A percentile compares a stretch with the other conserved stretches of the same genome.
Evolutionary conservation across 2,329 filamentous ascomycete species (phyloP).

Genomic region (Zasmidium cellare): DNA sequence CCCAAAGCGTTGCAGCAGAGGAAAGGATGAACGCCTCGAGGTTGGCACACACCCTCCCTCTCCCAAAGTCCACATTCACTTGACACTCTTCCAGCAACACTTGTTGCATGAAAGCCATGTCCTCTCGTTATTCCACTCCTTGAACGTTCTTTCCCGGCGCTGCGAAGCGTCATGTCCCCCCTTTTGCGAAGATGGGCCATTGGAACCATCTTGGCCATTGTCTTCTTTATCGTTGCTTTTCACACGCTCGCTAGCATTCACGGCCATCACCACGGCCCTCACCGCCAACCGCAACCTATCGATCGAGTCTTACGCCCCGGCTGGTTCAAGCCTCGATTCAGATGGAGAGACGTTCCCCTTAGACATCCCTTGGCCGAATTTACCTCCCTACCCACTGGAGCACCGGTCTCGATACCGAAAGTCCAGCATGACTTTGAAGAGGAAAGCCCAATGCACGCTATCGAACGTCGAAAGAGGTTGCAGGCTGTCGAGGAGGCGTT

Average conservation of each 20-base stretch:
- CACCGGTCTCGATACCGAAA: slow-evolving; percentile 67
- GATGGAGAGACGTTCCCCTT: slow-evolving; percentile 32
- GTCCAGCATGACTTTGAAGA: slow-evolving; percentile 71
- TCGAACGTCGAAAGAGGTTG: slow-evolving; percentile 64
- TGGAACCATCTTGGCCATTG: slow-evolving; percentile 22
- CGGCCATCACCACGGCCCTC: slow-evolving; percentile 2
- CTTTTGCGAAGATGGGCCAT: slow-evolving; percentile 29
- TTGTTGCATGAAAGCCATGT: slow-evolving; percentile 5
- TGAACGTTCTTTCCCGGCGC: slow-evolving; percentile 2
- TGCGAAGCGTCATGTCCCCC: slow-evolving; percentile 24
- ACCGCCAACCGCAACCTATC: slow-evolving; percentile 11
- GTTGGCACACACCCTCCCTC: neutral
- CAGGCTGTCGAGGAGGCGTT: slow-evolving; percentile 72
- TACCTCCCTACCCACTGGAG: slow-evolving; percentile 71
- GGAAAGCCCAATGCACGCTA: slow-evolving; percentile 62
- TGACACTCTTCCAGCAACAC: neutral
- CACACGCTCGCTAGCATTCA: slow-evolving; percentile 9
- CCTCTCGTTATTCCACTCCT: slow-evolving; percentile 4
- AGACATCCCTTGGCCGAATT: slow-evolving; percentile 74
- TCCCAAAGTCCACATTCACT: neutral
- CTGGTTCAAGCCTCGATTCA: slow-evolving; percentile 28
- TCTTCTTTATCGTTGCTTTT: slow-evolving; percentile 22
- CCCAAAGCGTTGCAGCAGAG: neutral
- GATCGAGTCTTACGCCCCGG: slow-evolving; percentile 26
- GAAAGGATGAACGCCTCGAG: neutral